phyloP scores from a whole-genome alignment of 2,329 filamentous ascomycete species.

The Aspergillus texensis region DNA sequence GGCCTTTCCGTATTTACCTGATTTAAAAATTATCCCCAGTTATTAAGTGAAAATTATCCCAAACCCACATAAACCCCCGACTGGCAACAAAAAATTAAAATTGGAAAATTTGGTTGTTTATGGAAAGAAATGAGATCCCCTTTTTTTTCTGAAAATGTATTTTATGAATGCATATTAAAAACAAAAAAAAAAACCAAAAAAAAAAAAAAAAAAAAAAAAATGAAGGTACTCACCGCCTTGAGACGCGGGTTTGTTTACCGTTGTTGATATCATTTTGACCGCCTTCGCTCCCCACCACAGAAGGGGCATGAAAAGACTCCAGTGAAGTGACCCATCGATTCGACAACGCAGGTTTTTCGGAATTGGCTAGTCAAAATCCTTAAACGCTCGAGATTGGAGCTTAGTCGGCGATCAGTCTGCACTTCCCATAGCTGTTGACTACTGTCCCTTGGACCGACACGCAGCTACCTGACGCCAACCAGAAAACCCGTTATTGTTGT shows the following conservation, averaged over 20 bases:
- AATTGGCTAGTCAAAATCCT: constrained; percentile 3
- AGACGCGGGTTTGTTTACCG: constrained; percentile 40
- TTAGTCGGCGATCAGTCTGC: constrained; percentile 1
- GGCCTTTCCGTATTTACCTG: too few relatives aligned
- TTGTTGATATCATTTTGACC: constrained; percentile 40
- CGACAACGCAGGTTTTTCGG: constrained; percentile 14
- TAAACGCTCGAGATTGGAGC: constrained; percentile 1
- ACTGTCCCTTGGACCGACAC: constrained; percentile 9
- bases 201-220: constrained; percentile 4
- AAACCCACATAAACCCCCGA: too few relatives aligned
- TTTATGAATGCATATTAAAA: too few relatives aligned
- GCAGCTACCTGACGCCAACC: constrained; percentile 17
- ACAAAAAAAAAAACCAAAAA: constrained; percentile 3
- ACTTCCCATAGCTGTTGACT: not conserved
- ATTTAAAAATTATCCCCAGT: too few relatives aligned
- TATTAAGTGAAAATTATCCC: too few relatives aligned
- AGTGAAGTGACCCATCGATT: constrained; percentile 54
- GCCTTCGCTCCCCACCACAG: constrained; percentile 42
- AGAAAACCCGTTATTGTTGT: constrained; percentile 16
- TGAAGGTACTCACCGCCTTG: constrained; percentile 35
- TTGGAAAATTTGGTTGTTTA: too few relatives aligned
- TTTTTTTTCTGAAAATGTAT: too few relatives aligned
- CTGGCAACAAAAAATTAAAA: too few relatives aligned
- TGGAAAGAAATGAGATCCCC: too few relatives aligned
- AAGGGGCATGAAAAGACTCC: constrained; percentile 48